Conservation (phyloP, 2,329 filamentous ascomycete species). For the Colletotrichum orbiculare region DNA sequence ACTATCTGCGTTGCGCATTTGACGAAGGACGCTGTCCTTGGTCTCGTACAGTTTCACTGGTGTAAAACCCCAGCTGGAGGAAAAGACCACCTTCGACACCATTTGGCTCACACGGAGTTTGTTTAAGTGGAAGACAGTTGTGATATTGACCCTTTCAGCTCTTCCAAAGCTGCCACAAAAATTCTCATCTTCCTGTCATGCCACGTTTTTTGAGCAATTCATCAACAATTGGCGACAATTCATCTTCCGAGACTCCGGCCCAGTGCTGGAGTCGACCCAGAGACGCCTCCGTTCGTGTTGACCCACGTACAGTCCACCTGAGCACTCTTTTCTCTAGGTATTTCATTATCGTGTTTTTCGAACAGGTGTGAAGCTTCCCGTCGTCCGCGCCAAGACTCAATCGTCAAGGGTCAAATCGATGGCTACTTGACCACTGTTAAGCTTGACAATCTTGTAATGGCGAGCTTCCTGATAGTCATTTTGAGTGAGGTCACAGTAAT, state of each 20-base stretch:
- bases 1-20: no score
- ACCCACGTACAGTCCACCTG: neutral
- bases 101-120: no score
- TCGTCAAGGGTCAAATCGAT: slow-evolving; percentile 36
- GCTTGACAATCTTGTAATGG: slow-evolving; percentile 29
- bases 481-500: slow-evolving; percentile 42
- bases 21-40: no score
- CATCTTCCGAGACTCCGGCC: neutral
- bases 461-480: slow-evolving; percentile 21
- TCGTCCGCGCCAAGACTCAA: neutral
- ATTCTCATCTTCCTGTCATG: neutral
- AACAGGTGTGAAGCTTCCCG: neutral
- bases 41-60: no score
- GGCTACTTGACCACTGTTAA: slow-evolving; percentile 18
- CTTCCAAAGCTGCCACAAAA: neutral
- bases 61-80: no score
- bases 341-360: neutral
- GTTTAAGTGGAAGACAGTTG: no score
- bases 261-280: neutral
- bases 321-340: neutral
- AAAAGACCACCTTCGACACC: no score
- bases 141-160: neutral
- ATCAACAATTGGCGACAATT: neutral
- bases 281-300: neutral
- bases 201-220: neutral